These are phyloP conservation scores for Globisporangium uncinulatum DNA, from an alignment of 352 stramenopile genomes.

Conservation along the genomic window DNA sequence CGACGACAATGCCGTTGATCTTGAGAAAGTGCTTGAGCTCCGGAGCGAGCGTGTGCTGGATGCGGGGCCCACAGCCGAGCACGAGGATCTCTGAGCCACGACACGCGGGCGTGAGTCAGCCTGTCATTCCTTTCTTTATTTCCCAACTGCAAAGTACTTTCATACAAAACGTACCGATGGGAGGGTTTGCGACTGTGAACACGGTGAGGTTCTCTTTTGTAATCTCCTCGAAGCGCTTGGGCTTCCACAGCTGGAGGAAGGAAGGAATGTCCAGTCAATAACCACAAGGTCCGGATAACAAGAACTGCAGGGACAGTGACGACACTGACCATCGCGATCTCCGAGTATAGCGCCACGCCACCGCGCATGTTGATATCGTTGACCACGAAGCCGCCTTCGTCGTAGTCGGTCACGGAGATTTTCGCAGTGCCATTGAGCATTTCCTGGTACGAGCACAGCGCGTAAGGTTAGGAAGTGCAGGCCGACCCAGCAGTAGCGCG, in stretches of 20 bases:
- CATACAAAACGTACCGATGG: slow-evolving; percentile 37
- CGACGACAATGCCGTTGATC: slow-evolving; percentile 77
- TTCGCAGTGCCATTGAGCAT: slow-evolving; percentile 80
- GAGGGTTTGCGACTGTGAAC: slow-evolving; percentile 72
- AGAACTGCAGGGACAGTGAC: neutral
- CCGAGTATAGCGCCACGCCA: slow-evolving; percentile 55
- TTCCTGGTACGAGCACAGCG: slow-evolving; percentile 38
- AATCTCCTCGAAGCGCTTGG: slow-evolving; percentile 69
- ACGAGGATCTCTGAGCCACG: slow-evolving; percentile 60
- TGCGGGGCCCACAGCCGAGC: slow-evolving; percentile 65
- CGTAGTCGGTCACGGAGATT: slow-evolving; percentile 77
- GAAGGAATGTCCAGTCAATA: neutral
- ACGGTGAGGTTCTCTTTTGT: slow-evolving; percentile 68
- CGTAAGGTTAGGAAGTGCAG: neutral
- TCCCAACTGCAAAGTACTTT: too few species aligned
- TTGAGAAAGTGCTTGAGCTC: slow-evolving; percentile 74
- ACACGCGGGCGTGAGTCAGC: neutral
- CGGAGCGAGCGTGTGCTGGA: slow-evolving; percentile 51
- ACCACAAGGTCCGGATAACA: neutral
- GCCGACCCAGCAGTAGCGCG: neutral
- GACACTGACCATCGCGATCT: slow-evolving; percentile 66
- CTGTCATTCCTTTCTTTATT: too few species aligned
- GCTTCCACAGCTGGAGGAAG: slow-evolving; percentile 65
- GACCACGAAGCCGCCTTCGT: slow-evolving; percentile 80
- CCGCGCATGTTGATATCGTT: slow-evolving; percentile 86